These are phyloP conservation scores for Pleurotus giganteus DNA, from an alignment of 768 basidiomycete species.

Conservation along the genomic window DNA sequence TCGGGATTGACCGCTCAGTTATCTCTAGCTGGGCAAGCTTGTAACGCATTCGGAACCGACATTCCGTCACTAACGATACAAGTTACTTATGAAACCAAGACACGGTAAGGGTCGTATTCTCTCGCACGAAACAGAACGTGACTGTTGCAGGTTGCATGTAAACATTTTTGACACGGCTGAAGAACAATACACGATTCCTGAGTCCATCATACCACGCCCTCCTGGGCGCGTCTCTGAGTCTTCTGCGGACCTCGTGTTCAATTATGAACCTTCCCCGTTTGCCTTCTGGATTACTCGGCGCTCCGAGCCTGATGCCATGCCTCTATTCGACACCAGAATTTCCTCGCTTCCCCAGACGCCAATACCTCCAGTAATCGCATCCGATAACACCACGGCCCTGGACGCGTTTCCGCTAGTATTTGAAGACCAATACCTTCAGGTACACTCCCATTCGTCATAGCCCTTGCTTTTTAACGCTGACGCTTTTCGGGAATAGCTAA, in stretches of 20 bases:
- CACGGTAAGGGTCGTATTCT: slow-evolving; percentile 32
- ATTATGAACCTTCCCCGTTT: slow-evolving; percentile 63
- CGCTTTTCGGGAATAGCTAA: slow-evolving; percentile 37
- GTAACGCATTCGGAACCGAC: slow-evolving; percentile 66
- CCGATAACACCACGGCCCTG: slow-evolving; percentile 53
- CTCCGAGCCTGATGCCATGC: slow-evolving; percentile 47
- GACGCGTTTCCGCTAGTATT: slow-evolving; percentile 71
- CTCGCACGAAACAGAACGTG: background rate
- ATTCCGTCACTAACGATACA: slow-evolving; percentile 57
- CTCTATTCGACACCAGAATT: slow-evolving; percentile 75
- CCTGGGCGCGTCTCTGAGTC: slow-evolving; percentile 24
- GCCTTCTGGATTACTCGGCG: slow-evolving; percentile 78
- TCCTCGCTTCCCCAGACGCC: slow-evolving; percentile 62
- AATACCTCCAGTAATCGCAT: slow-evolving; percentile 44
- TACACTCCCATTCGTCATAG: slow-evolving; percentile 17
- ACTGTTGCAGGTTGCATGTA: slow-evolving; percentile 54
- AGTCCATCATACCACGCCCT: slow-evolving; percentile 42
- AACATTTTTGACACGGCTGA: slow-evolving; percentile 62
- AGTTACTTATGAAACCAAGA: slow-evolving; percentile 61
- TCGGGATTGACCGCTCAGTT: slow-evolving; percentile 56
- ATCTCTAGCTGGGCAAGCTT: slow-evolving; percentile 50
- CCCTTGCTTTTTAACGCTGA: too few species aligned
- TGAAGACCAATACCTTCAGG: slow-evolving; percentile 79
- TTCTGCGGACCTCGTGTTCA: slow-evolving; percentile 68
- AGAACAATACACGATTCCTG: slow-evolving; percentile 65